phyloP scores from a whole-genome alignment of 2,329 filamentous ascomycete genomes.

The Dothistroma pini region DNA sequence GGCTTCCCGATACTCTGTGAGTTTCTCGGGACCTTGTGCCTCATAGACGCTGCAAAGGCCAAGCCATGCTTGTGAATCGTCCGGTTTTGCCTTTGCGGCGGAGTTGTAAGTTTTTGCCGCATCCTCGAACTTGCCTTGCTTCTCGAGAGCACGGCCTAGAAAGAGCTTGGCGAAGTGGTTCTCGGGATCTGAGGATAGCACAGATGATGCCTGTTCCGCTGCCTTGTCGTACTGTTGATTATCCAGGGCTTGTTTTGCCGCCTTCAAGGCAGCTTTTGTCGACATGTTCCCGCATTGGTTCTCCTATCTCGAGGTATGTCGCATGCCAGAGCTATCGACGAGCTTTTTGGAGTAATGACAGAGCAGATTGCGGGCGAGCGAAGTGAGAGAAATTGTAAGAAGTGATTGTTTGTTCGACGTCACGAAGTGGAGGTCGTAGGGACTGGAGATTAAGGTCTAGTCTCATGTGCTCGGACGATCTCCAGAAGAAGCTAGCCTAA shows the following conservation, averaged over 20 bases:
- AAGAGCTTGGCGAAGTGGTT: constrained; percentile 90
- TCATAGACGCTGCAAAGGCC: constrained; percentile 84
- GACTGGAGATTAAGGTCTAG: neutral
- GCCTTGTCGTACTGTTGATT: constrained; percentile 76
- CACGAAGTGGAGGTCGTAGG: neutral
- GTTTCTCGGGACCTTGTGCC: constrained; percentile 60
- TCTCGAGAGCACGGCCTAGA: constrained; percentile 78
- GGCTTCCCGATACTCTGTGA: constrained; percentile 71
- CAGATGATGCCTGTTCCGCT: constrained; percentile 61
- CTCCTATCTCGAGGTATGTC: neutral
- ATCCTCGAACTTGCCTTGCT: constrained; percentile 65
- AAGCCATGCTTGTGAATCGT: constrained; percentile 84
- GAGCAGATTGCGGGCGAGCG: neutral
- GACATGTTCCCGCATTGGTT: constrained; percentile 35
- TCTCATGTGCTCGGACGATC: neutral
- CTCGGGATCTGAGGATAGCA: constrained; percentile 68
- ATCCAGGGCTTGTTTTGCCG: constrained; percentile 73
- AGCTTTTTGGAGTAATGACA: neutral
- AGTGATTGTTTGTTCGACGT: neutral
- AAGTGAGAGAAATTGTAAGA: neutral
- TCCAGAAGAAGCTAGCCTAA: neutral
- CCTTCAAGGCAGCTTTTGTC: constrained; percentile 62
- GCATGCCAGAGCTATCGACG: neutral
- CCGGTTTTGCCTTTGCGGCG: constrained; percentile 67
- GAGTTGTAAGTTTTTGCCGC: constrained; percentile 72